A percentile compares a stretch with the other conserved stretches of the same genome.
These are phyloP conservation scores for Fusarium irregulare DNA, from an alignment of 2,329 filamentous ascomycete genomes.

Conservation along the genomic window DNA sequence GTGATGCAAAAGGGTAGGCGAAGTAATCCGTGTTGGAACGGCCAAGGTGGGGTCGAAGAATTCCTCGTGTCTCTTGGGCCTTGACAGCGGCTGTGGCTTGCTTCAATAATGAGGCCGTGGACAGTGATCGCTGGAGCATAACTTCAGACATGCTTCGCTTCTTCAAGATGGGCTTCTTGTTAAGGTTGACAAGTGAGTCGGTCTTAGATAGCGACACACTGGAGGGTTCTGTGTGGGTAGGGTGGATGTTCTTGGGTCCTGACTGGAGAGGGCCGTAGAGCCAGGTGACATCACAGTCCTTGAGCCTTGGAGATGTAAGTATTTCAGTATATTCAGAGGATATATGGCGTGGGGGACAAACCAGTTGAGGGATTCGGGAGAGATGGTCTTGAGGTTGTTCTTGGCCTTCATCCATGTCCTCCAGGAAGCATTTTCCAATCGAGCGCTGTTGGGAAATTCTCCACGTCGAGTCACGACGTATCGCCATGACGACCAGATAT, in stretches of 20 bases:
- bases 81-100: slow-evolving; percentile 89
- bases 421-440: slow-evolving; percentile 97
- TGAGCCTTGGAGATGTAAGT: slow-evolving; percentile 73
- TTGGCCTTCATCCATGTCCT: slow-evolving; percentile 95
- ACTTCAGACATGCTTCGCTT: slow-evolving; percentile 96
- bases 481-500: slow-evolving; percentile 97
- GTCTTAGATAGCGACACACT: slow-evolving; percentile 63
- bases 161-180: slow-evolving; percentile 92
- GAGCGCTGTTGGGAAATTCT: slow-evolving; percentile 81
- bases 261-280: slow-evolving; percentile 92
- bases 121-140: slow-evolving; percentile 90
- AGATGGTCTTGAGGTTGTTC: slow-evolving; percentile 85
- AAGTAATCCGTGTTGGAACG: slow-evolving; percentile 77
- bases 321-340: slow-evolving; percentile 11
- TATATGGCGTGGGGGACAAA: slow-evolving; percentile 53
- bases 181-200: slow-evolving; percentile 72
- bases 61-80: slow-evolving; percentile 74
- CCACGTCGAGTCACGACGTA: slow-evolving; percentile 85
- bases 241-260: slow-evolving; percentile 67
- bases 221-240: slow-evolving; percentile 55
- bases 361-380: slow-evolving; percentile 94
- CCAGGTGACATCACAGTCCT: slow-evolving; percentile 98
- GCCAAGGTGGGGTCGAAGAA: slow-evolving; percentile 66
- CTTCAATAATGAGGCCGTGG: slow-evolving; percentile 87
- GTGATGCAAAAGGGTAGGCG: slow-evolving; percentile 71